These are phyloP conservation scores for Pholiota microspora DNA, from an alignment of 768 basidiomycete species.

Conservation along the genomic window DNA sequence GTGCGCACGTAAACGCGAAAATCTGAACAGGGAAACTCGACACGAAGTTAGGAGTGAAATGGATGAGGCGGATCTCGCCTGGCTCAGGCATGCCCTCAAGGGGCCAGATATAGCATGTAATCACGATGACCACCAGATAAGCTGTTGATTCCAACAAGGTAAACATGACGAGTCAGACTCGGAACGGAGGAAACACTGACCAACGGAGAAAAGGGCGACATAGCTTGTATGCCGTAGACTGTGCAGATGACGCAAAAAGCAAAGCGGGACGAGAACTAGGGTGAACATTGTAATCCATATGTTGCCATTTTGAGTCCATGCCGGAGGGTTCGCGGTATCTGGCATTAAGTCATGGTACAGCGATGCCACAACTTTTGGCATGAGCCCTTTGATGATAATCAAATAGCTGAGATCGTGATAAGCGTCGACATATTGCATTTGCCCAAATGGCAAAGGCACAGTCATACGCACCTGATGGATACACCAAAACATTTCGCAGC, in stretches of 20 bases:
- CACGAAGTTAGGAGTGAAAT: slow-evolving; percentile 75
- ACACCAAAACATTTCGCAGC: slow-evolving; percentile 98
- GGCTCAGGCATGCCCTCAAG: slow-evolving; percentile 56
- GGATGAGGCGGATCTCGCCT: slow-evolving; percentile 70
- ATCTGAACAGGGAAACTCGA: slow-evolving; percentile 92
- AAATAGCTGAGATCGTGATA: slow-evolving; percentile 61
- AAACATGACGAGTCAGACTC: too few relatives aligned
- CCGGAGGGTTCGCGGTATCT: slow-evolving; percentile 60
- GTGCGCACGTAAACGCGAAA: slow-evolving; percentile 89
- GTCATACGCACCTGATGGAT: slow-evolving; percentile 80
- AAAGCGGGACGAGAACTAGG: slow-evolving; percentile 73
- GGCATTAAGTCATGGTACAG: slow-evolving; percentile 79
- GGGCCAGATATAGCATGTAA: slow-evolving; percentile 77
- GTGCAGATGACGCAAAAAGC: slow-evolving; percentile 81
- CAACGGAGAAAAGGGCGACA: slow-evolving; percentile 86
- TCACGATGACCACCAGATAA: slow-evolving; percentile 78
- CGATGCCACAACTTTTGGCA: slow-evolving; percentile 86
- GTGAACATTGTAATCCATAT: slow-evolving; percentile 84
- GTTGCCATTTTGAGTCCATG: slow-evolving; percentile 73
- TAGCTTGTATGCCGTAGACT: slow-evolving; percentile 90
- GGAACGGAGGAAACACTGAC: slow-evolving; percentile 31
- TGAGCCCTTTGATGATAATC: slow-evolving; percentile 89
- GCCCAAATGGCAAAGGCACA: too few relatives aligned
- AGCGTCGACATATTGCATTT: too few relatives aligned
- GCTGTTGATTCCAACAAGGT: slow-evolving; percentile 43